Evolutionary conservation across 164 flowering plant species (phyloP), one percentile per base, ranked within the genome.

Genomic region (Chloranthus sessilifolius): DNA sequence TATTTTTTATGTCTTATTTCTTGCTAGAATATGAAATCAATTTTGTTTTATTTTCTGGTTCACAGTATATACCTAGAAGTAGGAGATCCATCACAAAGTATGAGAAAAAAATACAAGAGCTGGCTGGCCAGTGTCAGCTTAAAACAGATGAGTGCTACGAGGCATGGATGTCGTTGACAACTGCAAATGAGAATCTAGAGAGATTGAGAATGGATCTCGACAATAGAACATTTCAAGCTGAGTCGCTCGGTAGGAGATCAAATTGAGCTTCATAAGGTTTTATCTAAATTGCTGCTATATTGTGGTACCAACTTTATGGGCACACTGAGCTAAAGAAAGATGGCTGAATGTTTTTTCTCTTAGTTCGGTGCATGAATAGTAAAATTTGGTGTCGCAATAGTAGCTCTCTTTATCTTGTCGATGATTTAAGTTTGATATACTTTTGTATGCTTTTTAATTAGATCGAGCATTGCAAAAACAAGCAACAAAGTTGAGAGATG

Each of bases 111-210:
- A 83, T 85, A 55, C 55, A 83, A 34, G 91, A 88, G 25, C 70
- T 88, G 44, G 63, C 53, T 24, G 35, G 30, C 28, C 78, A 70
- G 53, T 74, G 75, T 59, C 73, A 78, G 65, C 75, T 52, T 22
- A 85, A 88, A 69, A 51, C 74, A 21, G 77, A 79, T 43, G 96
- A 88, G 58, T 88, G 88, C 68, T 71, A 78, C 37, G 79, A 88
- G 51, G 92, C 96, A 25, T 88, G 94, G 94, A 85, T 85, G 94
- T 82, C 91, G 34, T 68, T 80, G 45, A 64, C 77, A 23, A 74
- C 76, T 40, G 74, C 86, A 43, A 85, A 79, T 57, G 75, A 79
- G 37, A 76, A 82, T 50, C 67, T 85, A 26, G 82, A 81, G 74
- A 76, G 76, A 66, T 72, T 79, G 17, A 71, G 75, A 52, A 70